Percentiles rank a stretch among this genome's conserved stretches.
Conservation (phyloP, 257 asterid genomes). For the Cynanchum wilfordii region DNA sequence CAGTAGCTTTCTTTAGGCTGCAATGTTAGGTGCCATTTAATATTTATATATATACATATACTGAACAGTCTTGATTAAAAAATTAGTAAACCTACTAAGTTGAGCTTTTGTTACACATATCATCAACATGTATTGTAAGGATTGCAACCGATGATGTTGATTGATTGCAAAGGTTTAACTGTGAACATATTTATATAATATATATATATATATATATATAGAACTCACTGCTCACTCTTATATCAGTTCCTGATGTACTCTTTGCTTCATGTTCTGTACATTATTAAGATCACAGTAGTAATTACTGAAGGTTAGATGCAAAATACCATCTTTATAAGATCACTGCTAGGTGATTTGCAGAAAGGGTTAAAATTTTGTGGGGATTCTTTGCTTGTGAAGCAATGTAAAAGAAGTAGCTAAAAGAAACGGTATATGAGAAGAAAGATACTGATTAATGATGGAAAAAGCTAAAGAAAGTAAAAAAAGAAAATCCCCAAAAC, state of each 20-base stretch:
- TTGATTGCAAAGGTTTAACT: constrained; percentile 7
- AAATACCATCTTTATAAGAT: too few relatives aligned
- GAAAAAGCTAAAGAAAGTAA: constrained; percentile 5
- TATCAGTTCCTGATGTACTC: not conserved
- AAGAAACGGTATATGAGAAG: constrained; percentile 4
- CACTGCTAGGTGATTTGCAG: too few relatives aligned
- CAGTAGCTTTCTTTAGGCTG: constrained; percentile 15
- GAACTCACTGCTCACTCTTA: not conserved
- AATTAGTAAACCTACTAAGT: too few relatives aligned
- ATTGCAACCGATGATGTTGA: not conserved
- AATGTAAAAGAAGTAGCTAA: constrained; percentile 6
- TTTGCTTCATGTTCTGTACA: too few relatives aligned
- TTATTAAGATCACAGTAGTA: too few relatives aligned
- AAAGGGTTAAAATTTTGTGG: not conserved
- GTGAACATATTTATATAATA: not conserved
- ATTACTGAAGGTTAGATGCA: too few relatives aligned
- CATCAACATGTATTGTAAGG: not conserved
- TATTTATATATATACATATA: not conserved
- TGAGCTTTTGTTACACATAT: not conserved
- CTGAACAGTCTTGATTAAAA: not conserved
- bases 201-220: too few relatives aligned
- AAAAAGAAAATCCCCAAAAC: constrained; percentile 1
- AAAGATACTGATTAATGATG: not conserved
- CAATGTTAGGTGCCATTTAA: constrained; percentile 21
- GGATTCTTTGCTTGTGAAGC: constrained; percentile 30